Evolutionary conservation across 2,329 filamentous ascomycete genomes (phyloP), one percentile per base, ranked within the genome.

Genomic region (Alternaria longipes): DNA sequence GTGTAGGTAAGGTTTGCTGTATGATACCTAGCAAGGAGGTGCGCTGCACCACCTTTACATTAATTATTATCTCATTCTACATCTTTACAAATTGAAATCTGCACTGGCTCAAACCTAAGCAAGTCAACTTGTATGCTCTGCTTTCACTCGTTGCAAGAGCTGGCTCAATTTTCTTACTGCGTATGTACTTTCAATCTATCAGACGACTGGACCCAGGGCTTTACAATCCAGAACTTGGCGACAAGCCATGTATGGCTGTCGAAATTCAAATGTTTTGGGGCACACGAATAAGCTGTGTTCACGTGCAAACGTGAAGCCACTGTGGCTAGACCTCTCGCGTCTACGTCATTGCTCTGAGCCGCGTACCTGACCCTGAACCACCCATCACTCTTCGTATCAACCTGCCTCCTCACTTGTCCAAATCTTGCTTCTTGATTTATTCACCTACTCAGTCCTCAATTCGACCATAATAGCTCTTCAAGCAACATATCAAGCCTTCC

Each of bases 281-380:
- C 12, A n/a, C 32, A 36, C 5, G 24, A 20, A 20, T 20, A 54
- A 24, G 16, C 2, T 36, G 14, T 20, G 38, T 60, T 60, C 62
- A 60, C 52, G 59, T 63, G 62, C 56, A 55, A 60, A 40, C 60
- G 60, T 40, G 46, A 55, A 62, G 58, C 66, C 64, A 67, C 49
- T 59, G 60, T 67, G 62, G 66, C 60, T 51, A 24, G 47, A 57
- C 53, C 52, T 54, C 57, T 54, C 60, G 63, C 63, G 63, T 60
- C 56, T 61, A 66, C 64, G 64, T 66, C 62, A 66, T 66, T 58
- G 54, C 56, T 49, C 16, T 28, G 12, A 56, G 42, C 56, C 59
- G 44, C 60, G 59, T 62, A 54, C 54, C 49, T 57, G 53, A 52
- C 36, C 34, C 54, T 54, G 14, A 36, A 34, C 26, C 30, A 34